Percentiles rank a stretch among this genome's conserved stretches.
Evolutionary conservation across 805 yeast genomes (phyloP).

Genomic region (Sugiyamaella qingdaonensis): DNA sequence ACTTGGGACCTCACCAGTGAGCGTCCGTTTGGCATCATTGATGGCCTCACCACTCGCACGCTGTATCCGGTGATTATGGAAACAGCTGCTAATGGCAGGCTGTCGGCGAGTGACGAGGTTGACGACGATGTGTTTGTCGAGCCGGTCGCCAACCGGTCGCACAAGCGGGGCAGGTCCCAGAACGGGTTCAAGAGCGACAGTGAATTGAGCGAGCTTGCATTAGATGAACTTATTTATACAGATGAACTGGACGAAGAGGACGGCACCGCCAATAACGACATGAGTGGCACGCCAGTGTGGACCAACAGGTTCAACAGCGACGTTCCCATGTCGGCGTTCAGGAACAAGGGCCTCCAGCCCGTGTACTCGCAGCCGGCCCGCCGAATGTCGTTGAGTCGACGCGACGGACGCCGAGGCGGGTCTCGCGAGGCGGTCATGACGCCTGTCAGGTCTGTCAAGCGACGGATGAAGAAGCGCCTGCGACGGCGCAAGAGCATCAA

Average conservation of each 20-base stretch:
- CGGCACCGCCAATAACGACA: slow-evolving; percentile 35
- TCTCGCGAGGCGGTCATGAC: slow-evolving; percentile 28
- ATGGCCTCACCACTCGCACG: slow-evolving; percentile 87
- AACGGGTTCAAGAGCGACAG: slow-evolving; percentile 33
- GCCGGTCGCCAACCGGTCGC: slow-evolving; percentile 3
- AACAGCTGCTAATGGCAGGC: slow-evolving; percentile 21
- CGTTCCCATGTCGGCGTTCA: slow-evolving; percentile 84
- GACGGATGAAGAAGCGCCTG: slow-evolving; percentile 18
- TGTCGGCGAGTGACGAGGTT: background rate
- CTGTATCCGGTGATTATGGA: slow-evolving; percentile 42
- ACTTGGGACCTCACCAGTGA: slow-evolving; percentile 78
- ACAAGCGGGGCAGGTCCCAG: slow-evolving; percentile 19
- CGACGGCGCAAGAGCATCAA: slow-evolving; percentile 14
- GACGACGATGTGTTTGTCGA: slow-evolving; percentile 3
- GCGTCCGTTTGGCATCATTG: slow-evolving; percentile 90
- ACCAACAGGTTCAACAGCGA: slow-evolving; percentile 40
- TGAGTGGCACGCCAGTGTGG: slow-evolving; percentile 33
- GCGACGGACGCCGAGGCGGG: slow-evolving; percentile 10
- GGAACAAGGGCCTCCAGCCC: slow-evolving; percentile 61
- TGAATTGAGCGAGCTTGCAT: slow-evolving; percentile 42
- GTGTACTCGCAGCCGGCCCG: slow-evolving; percentile 18
- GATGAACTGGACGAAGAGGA: slow-evolving; percentile 78
- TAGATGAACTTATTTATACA: slow-evolving; percentile 84
- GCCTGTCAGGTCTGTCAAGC: slow-evolving; percentile 26
- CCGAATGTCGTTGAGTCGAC: slow-evolving; percentile 19